These are phyloP conservation scores for Fusarium protoensiforme DNA, from an alignment of 2,329 filamentous ascomycete genomes.

Conservation along the genomic window DNA sequence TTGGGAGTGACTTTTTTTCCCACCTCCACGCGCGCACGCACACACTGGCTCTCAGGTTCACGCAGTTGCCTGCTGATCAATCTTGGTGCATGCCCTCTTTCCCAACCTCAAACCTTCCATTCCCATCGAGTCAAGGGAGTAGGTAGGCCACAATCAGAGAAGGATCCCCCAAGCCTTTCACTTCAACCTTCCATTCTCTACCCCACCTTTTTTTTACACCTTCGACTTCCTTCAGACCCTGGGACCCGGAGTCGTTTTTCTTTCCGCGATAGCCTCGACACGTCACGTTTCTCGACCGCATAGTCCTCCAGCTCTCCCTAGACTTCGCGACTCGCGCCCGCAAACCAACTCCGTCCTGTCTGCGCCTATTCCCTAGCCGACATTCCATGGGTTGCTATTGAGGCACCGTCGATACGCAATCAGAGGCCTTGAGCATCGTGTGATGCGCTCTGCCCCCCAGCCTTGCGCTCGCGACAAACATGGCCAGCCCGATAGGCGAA, in stretches of 20 bases:
- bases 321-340: not conserved
- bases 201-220: not conserved
- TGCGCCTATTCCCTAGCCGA: not conserved
- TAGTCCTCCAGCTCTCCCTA: not conserved
- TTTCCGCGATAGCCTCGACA: conserved; percentile 30
- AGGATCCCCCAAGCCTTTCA: not conserved
- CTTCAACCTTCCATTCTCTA: not conserved
- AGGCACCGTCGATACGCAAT: conserved; percentile 1
- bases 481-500: conserved; percentile 75
- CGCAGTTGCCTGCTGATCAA: conserved; percentile 32
- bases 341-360: not conserved
- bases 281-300: conserved; percentile 25
- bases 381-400: conserved; percentile 25
- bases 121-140: conserved; percentile 5
- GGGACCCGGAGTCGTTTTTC: conserved; percentile 9
- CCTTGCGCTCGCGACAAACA: conserved; percentile 44
- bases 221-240: not conserved
- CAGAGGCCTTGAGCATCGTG: conserved; percentile 21
- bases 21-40: conserved; percentile 19
- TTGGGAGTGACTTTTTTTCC: conserved; percentile 32
- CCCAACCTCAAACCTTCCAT: conserved; percentile 19
- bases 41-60: conserved; percentile 18
- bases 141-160: not conserved
- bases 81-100: conserved; percentile 11
- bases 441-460: conserved; percentile 37